Evolutionary conservation across 768 basidiomycete species (phyloP), one percentile per base, ranked within the genome.

Genomic region (Suillus clintonianus): DNA sequence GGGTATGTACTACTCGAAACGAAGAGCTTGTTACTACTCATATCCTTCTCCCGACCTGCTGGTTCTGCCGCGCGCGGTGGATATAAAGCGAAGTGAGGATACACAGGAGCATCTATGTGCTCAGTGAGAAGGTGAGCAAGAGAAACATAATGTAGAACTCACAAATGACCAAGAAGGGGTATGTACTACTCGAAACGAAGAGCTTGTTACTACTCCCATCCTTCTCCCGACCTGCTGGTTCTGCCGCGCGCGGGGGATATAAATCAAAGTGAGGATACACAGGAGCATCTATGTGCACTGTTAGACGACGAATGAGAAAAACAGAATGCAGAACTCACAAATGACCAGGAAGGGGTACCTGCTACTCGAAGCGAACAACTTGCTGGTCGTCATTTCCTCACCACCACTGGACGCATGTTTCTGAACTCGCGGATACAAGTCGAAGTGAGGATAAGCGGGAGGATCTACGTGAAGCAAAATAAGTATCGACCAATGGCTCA

Each of bases 391-490:
- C 36, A 30, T 9, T 22, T 55, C 30, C 24, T n/a, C 22, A 4
- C n/a, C 24, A 19, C 19, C 39, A 41, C 24, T 17, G 27, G 39
- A 27, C 6, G 56, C 56, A 57, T 57, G 39, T 19, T 17, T 57
- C 56, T 57, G 56, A 27, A 42, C 17, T 30, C 2, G 41, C 17
- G 78, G 78, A 55, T 81, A 78, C 59, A 76, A 61, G 39, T 76
- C 69, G 42, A 78, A 78, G 66, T 70, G 61, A 60, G 77, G 74
- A 65, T 78, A 77, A 36, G 24, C 66, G 8, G 60, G 54, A 51
- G 65, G 63, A 50, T 69, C 70, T 76, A 54, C 8, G 57, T 54
- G 45, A 34, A 11, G 41, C 10, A 41, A 19, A 30, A 41, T 57
- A 3, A 41, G 39, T 57, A 41, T 57, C 8, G 14, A 39, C 27